Evolutionary conservation across 352 stramenopile species (phyloP).

Genomic region (Pythium brachiatum): DNA sequence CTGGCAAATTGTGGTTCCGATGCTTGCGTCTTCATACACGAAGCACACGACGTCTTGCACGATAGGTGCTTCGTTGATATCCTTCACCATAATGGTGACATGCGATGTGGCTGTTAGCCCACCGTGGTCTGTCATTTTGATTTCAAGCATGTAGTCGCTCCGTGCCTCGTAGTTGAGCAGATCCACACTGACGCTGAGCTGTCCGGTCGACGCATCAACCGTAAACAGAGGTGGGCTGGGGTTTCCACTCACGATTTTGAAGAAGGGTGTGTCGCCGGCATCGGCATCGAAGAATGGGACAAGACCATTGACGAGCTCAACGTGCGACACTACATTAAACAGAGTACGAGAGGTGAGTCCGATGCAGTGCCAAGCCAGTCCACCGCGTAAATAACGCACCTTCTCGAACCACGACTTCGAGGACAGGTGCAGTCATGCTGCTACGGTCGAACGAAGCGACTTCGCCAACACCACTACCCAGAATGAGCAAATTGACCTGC

Average conservation of each 20-base stretch:
- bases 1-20: conserved; percentile 14
- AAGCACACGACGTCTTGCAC: conserved; percentile 20
- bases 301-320: conserved; percentile 1
- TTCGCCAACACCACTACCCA: conserved; percentile 48
- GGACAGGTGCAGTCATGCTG: conserved; percentile 20
- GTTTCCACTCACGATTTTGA: conserved; percentile 22
- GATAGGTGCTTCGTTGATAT: conserved; percentile 25
- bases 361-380: no score
- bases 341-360: not conserved
- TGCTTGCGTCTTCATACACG: conserved; percentile 8
- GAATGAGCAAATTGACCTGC: conserved; percentile 30
- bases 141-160: conserved; percentile 12
- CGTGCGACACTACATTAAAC: conserved; percentile 11
- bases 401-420: conserved; percentile 42
- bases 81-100: conserved; percentile 15
- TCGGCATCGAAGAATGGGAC: conserved; percentile 21
- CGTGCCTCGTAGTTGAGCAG: conserved; percentile 27
- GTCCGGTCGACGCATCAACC: conserved; percentile 17
- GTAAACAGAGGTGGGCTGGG: conserved; percentile 11
- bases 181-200: conserved; percentile 11
- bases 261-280: conserved; percentile 9
- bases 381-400: conserved; percentile 23
- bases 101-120: conserved; percentile 5
- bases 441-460: conserved; percentile 41
- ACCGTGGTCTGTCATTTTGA: conserved; percentile 14